Evolutionary conservation across 1,284 basidiomycete species (phyloP), one percentile per base, ranked within the genome.

Genomic region (Ustilago crameri): DNA sequence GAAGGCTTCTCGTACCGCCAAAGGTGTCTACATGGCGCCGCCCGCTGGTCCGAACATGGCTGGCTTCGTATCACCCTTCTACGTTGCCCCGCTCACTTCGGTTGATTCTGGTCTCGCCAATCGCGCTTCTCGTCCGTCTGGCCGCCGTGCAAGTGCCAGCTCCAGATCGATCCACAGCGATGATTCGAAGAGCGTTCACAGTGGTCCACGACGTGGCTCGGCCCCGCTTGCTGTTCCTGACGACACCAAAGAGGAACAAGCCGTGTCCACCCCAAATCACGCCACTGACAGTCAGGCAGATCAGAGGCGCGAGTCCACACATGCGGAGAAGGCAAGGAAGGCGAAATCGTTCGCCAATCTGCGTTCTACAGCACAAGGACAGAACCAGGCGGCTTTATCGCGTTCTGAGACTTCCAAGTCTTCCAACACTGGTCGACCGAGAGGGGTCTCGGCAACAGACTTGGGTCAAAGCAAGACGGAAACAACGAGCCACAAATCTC

Each of bases 1-100:
- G 2, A 71, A 62, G 20, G 54, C 58, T 23, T 15, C 37, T 3
- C 68, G 68, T 27, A 47, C 68, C 15, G 41, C 51, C 20, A 71
- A 66, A 35, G 68, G 68, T 15, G 54, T 66, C 18, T 71, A 45
- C 38, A 60, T 59, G 59, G 46, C 69, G 10, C 58, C 58, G 26
- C 35, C 69, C 14, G 69, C 51, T 14, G 65, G 65, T 5, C 70
- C 70, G 3, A 61, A 37, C 57, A 73, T 68, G 63, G 64, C 51
- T 30, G 69, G 59, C 41, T 72, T 51, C 23, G 59, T 67, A 5
- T 72, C 69, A 18, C 69, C 69, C 4, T 72, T 72, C 47, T 72
- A 63, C 18, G 69, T 67, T 10, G 64, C 69, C n/a, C 69, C 69
- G 3, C 49, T 72, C 24, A 63, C 59, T 3, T 67, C 64, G n/a